Evolutionary conservation across 345 rosid species (phyloP), one percentile per base, ranked within the genome.

Genomic region (Boechera divaricarpa): DNA sequence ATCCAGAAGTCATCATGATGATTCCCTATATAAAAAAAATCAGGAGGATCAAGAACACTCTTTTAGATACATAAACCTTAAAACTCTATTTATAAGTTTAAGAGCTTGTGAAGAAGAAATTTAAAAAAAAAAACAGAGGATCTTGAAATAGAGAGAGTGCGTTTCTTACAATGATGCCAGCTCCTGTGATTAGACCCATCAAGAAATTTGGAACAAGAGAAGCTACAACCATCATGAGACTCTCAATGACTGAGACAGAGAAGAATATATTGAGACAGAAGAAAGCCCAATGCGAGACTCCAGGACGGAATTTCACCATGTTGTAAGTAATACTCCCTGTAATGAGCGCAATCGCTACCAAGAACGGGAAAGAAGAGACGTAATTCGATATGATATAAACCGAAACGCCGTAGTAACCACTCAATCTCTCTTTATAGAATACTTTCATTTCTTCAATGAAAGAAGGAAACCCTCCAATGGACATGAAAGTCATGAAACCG

Each of bases 201-300:
- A 91, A 61, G 85, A 84, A 91, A 78, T 91, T 89, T 5, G 97
- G 92, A 75, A 91, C 97, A 57, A 91, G 67, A 36, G 97, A 83
- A 80, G 97, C 97, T 32, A 89, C 72, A 72, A 91, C 90, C 97
- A 91, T 91, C 97, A 91, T 91, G 74, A 91, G 84, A 81, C 97
- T 91, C 83, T 91, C 97, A 51, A 91, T 86, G 21, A 86, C 90
- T 44, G 91, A 79, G 59, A 91, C 86, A 80, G 85, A 78, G 80
- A 83, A 79, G 67, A 87, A 86, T 48, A 91, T 75, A 59, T 91
- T 88, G 74, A 88, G 88, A 44, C 87, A 85, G 82, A 89, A 89
- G 75, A 86, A 91, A 0, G 68, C 82, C 55, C 84, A 89, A 78
- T 86, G 72, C 1, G 87, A 75, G 77, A 91, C 87, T 33, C 85